phyloP scores from a whole-genome alignment of 1,139 yeast species.

The Yamadazyma siamensis region DNA sequence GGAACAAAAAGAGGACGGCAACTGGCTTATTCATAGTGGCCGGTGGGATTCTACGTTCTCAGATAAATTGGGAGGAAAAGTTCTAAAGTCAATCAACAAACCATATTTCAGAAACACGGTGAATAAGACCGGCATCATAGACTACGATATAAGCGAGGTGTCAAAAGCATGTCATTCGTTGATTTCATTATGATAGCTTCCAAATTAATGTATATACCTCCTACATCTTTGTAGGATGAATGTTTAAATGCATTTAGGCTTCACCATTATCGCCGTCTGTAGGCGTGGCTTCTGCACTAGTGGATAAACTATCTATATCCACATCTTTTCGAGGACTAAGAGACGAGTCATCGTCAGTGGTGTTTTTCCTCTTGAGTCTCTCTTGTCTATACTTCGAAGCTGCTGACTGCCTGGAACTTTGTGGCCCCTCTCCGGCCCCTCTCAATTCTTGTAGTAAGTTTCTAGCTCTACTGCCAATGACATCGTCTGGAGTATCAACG shows the following conservation, averaged over 20 bases:
- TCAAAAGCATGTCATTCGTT: slow-evolving; percentile 15
- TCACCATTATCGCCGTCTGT: no score
- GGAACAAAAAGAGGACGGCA: slow-evolving; percentile 3
- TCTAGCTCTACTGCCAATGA: slow-evolving; percentile 57
- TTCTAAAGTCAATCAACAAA: slow-evolving; percentile 33
- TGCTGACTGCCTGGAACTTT: slow-evolving; percentile 19
- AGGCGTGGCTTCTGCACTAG: no score
- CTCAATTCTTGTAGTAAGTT: slow-evolving; percentile 56
- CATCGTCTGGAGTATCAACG: slow-evolving; percentile 10
- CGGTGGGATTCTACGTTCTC: slow-evolving; percentile 33
- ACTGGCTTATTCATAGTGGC: slow-evolving; percentile 8
- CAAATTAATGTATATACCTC: no score
- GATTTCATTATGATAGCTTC: slow-evolving; percentile 13
- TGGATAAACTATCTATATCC: no score
- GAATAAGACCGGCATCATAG: slow-evolving; percentile 27
- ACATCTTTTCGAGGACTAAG: no score
- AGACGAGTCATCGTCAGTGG: slow-evolving; percentile 1
- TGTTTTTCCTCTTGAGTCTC: slow-evolving; percentile 15
- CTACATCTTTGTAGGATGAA: no score
- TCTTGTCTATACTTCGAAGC: slow-evolving; percentile 40
- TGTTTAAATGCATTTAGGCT: no score
- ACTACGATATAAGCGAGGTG: slow-evolving; percentile 36
- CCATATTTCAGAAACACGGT: slow-evolving; percentile 33
- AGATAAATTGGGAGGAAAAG: slow-evolving; percentile 41
- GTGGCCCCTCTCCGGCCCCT: slow-evolving; percentile 25